A percentile compares a stretch with the other conserved stretches of the same genome.
phyloP scores from a whole-genome alignment of 345 rosid genomes.

The Brassica cretica region DNA sequence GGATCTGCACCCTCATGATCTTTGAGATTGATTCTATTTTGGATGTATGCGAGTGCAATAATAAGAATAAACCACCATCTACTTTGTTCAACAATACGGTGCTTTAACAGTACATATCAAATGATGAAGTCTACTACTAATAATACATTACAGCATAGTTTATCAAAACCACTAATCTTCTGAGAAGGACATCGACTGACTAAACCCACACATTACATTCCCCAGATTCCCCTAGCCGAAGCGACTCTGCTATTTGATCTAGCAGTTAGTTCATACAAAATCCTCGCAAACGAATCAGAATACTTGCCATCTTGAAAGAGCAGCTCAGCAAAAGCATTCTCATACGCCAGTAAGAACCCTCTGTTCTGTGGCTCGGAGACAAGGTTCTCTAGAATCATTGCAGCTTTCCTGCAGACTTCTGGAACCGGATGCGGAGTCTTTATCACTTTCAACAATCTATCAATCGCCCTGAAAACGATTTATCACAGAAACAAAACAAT shows the following conservation, averaged over 20 bases:
- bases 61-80: slow-evolving; percentile 17
- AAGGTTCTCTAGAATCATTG: slow-evolving; percentile 88
- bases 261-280: slow-evolving; percentile 82
- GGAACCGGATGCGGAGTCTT: slow-evolving; percentile 85
- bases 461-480: slow-evolving; percentile 72
- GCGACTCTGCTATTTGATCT: slow-evolving; percentile 84
- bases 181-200: neutral
- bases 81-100: slow-evolving; percentile 9
- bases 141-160: slow-evolving; percentile 17
- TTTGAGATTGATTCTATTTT: neutral
- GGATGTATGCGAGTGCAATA: neutral
- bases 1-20: neutral
- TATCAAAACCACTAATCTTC: slow-evolving; percentile 10
- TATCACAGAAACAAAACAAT: neutral
- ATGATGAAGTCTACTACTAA: slow-evolving; percentile 14
- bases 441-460: slow-evolving; percentile 85
- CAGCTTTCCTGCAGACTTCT: slow-evolving; percentile 92
- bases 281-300: slow-evolving; percentile 91
- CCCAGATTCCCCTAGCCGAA: slow-evolving; percentile 91
- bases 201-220: slow-evolving; percentile 49
- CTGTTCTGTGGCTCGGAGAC: slow-evolving; percentile 93
- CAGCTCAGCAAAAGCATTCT: slow-evolving; percentile 90
- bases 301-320: slow-evolving; percentile 80
- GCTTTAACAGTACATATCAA: slow-evolving; percentile 19
- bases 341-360: slow-evolving; percentile 68